Percentiles rank a stretch among this genome's conserved stretches.
These are phyloP conservation scores for Ceratobasidium sp. DNA, from an alignment of 1,284 basidiomycete genomes.

Conservation along the genomic window DNA sequence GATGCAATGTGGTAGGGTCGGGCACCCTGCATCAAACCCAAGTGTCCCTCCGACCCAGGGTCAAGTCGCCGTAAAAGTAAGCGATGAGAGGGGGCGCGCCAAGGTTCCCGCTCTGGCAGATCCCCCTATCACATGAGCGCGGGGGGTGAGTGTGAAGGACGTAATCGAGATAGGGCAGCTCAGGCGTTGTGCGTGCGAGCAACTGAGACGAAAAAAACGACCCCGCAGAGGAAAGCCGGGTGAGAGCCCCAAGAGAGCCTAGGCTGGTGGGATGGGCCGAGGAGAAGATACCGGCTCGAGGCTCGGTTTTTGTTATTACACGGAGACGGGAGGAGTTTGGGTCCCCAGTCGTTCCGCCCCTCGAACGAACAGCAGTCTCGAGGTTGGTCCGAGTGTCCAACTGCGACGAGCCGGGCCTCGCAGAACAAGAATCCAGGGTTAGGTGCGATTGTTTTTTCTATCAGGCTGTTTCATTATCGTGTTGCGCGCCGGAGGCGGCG, in stretches of 20 bases:
- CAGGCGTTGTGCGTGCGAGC: slow-evolving; percentile 1
- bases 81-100: not conserved
- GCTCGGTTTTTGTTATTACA: slow-evolving; percentile 9
- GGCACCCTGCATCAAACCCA: not conserved
- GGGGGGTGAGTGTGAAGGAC: not conserved
- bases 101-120: slow-evolving; percentile 4
- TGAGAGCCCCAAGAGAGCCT: not conserved
- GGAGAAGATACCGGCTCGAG: slow-evolving; percentile 4
- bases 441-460: not conserved
- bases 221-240: slow-evolving; percentile 6
- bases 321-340: slow-evolving; percentile 15
- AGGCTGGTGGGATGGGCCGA: not conserved
- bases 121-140: slow-evolving; percentile 25
- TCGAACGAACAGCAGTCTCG: not conserved
- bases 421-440: slow-evolving; percentile 10
- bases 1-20: not conserved
- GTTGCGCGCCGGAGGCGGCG: slow-evolving; percentile 1
- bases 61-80: not conserved
- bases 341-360: slow-evolving; percentile 5
- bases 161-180: not conserved
- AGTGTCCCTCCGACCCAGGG: not conserved
- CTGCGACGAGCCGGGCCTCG: slow-evolving; percentile 34
- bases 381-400: slow-evolving; percentile 25
- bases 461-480: slow-evolving; percentile 27
- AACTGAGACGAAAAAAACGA: slow-evolving; percentile 8